Conservation (phyloP, 345 rosid genomes). For the Linum lewisii region DNA sequence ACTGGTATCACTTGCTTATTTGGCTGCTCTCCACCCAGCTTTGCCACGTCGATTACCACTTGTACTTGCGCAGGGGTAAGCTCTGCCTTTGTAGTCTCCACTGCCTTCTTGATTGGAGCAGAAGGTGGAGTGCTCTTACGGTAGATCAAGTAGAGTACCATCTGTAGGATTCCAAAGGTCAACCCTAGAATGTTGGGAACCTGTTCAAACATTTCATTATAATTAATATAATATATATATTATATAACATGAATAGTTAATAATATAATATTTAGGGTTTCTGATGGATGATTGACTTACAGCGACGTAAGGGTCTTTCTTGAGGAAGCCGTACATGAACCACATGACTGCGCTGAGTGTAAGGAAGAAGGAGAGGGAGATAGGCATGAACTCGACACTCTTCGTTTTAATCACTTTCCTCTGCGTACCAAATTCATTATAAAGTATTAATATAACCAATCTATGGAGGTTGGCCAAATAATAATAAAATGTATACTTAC, state of each 20-base stretch:
- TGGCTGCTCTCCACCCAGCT: too few relatives aligned
- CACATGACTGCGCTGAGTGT: conserved; percentile 25
- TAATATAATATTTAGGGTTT: conserved; percentile 35
- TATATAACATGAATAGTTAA: conserved; percentile 30
- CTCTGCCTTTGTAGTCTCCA: too few relatives aligned
- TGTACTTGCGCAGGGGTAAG: too few relatives aligned
- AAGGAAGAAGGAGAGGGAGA: conserved; percentile 24
- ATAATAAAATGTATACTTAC: conserved; percentile 20
- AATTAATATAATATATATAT: conserved; percentile 21
- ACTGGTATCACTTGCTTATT: too few relatives aligned
- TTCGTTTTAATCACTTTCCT: conserved; percentile 24
- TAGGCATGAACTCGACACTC: conserved; percentile 39
- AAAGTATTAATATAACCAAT: neutral
- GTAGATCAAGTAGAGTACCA: too few relatives aligned
- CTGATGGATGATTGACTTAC: conserved; percentile 16
- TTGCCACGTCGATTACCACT: too few relatives aligned
- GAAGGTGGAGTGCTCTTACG: too few relatives aligned
- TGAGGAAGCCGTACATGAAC: conserved; percentile 25
- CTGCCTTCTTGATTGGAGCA: too few relatives aligned
- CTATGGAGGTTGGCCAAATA: neutral
- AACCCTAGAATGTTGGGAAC: too few relatives aligned
- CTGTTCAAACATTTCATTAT: neutral
- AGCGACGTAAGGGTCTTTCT: conserved; percentile 28
- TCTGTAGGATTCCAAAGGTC: too few relatives aligned
- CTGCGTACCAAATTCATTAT: conserved; percentile 15